Evolutionary conservation across 2,329 filamentous ascomycete genomes (phyloP).

Genomic region (Ophiostoma fasciatum): DNA sequence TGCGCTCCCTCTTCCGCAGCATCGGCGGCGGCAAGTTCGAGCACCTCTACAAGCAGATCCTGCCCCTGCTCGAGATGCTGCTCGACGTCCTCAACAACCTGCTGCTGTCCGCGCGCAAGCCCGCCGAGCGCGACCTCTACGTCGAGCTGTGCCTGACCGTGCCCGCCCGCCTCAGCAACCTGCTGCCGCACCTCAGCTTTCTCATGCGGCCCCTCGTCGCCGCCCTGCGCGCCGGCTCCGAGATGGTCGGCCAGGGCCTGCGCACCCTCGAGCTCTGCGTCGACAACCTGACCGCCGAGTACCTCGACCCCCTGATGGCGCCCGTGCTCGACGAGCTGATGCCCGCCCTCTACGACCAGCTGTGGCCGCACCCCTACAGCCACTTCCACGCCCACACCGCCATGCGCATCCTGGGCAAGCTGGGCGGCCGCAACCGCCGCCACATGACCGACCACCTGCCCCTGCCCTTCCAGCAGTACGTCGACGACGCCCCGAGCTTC

Average conservation of each 20-base stretch:
- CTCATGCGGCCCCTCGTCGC: conserved; percentile 97
- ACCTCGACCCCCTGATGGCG: conserved; percentile 96
- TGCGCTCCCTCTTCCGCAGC: conserved; percentile 85
- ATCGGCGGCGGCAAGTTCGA: conserved; percentile 97
- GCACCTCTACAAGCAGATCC: conserved; percentile 93
- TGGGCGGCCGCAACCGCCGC: conserved; percentile 88
- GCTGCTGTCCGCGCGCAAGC: conserved; percentile 77
- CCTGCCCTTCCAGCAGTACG: conserved; percentile 69
- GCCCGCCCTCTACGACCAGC: conserved; percentile 91
- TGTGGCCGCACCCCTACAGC: conserved; percentile 85
- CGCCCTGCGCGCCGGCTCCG: conserved; percentile 76
- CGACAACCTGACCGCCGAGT: conserved; percentile 94
- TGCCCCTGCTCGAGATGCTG: conserved; percentile 92
- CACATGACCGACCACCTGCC: conserved; percentile 82
- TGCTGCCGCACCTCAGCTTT: conserved; percentile 88
- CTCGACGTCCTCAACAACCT: conserved; percentile 94
- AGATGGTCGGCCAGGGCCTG: conserved; percentile 87
- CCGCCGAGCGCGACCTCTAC: conserved; percentile 83
- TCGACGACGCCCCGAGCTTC: conserved; percentile 77
- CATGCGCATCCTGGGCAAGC: conserved; percentile 90
- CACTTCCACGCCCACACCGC: conserved; percentile 97
- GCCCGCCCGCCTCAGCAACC: conserved; percentile 81
- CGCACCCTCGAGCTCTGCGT: conserved; percentile 92
- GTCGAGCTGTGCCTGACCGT: conserved; percentile 96
- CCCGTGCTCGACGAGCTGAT: conserved; percentile 98